A percentile compares a stretch with the other conserved stretches of the same genome.
Evolutionary conservation across 1,139 yeast genomes (phyloP).

Genomic region (Diutina ranongensis): DNA sequence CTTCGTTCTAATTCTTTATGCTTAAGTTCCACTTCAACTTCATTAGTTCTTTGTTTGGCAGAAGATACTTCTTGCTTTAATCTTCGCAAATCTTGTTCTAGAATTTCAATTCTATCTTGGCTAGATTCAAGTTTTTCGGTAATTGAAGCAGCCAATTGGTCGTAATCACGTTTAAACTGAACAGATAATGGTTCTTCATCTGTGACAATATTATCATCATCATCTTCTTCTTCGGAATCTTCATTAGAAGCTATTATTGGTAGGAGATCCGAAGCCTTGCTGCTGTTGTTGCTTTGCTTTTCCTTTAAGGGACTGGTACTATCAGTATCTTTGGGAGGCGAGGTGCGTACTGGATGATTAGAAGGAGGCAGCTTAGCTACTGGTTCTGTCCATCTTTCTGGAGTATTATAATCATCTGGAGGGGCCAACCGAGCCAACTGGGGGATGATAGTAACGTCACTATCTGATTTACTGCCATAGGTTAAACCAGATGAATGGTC

Average conservation of each 20-base stretch:
- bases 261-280: not conserved
- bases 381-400: slow-evolving; percentile 4
- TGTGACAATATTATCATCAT: not conserved
- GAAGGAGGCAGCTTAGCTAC: not conserved
- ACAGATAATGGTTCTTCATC: not conserved
- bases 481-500: too few species aligned
- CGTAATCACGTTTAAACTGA: not conserved
- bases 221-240: too few species aligned
- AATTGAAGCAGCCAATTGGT: not conserved
- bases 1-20: not conserved
- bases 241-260: not conserved
- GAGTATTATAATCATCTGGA: not conserved
- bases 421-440: not conserved
- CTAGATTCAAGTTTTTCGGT: not conserved
- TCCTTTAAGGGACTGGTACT: slow-evolving; percentile 1
- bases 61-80: not conserved
- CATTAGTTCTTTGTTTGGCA: not conserved
- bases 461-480: not conserved
- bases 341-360: not conserved
- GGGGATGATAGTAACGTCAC: not conserved
- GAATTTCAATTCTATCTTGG: not conserved
- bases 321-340: not conserved
- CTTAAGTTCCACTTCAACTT: not conserved
- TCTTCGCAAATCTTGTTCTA: not conserved
- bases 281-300: not conserved